phyloP scores from a whole-genome alignment of 176 grass and related monocot species.

The Dactylis glomerata region DNA sequence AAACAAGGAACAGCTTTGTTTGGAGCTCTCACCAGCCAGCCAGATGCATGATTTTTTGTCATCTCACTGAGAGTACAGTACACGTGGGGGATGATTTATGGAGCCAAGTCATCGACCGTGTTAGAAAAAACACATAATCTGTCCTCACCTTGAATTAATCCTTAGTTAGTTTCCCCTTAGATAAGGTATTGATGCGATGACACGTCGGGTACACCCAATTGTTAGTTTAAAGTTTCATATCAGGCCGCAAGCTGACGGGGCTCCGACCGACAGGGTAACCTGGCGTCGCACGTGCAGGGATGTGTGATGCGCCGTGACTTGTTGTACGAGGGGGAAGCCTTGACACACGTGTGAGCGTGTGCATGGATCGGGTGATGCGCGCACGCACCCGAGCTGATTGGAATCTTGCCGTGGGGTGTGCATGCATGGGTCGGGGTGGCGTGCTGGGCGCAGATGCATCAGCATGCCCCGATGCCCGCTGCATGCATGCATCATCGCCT shows the following conservation, averaged over 20 bases:
- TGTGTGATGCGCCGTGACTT: neutral
- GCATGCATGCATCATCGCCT: too few species aligned
- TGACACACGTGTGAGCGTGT: neutral
- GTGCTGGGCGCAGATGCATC: too few species aligned
- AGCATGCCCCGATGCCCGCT: too few species aligned
- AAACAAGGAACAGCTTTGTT: neutral
- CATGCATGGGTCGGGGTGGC: too few species aligned
- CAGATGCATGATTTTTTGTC: neutral
- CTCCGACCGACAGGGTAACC: conserved; percentile 4
- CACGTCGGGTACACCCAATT: neutral
- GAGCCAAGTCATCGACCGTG: neutral
- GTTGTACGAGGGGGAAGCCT: neutral
- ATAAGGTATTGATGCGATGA: neutral
- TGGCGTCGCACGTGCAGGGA: conserved; percentile 18
- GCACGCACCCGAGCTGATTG: neutral
- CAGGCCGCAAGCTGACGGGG: neutral
- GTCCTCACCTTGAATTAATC: neutral
- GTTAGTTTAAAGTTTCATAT: neutral
- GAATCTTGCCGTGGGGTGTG: too few species aligned
- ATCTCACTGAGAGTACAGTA: neutral
- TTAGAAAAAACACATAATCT: neutral
- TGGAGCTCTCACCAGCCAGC: neutral
- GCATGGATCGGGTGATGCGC: neutral
- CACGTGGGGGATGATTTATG: neutral
- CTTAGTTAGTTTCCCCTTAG: neutral